Evolutionary conservation across 371 early-diverging fungal species (phyloP).

Genomic region (Smittium mucronatum): DNA sequence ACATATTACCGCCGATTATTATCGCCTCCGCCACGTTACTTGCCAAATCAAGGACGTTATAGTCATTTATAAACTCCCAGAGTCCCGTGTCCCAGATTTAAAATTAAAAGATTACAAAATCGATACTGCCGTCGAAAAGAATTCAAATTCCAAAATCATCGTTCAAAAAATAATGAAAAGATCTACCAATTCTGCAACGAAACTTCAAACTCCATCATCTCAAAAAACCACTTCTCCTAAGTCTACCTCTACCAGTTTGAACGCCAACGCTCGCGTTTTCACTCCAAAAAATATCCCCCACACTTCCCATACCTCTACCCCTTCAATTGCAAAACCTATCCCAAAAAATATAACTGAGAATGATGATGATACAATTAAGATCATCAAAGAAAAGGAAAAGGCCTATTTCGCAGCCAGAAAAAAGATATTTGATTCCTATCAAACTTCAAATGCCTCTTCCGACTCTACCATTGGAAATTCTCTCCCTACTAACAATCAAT

Average conservation of each 20-base stretch:
- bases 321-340: background rate
- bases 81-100: background rate
- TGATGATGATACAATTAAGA: background rate
- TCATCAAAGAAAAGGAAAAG: background rate
- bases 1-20: background rate
- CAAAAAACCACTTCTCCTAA: background rate
- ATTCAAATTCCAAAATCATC: background rate
- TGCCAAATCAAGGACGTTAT: background rate
- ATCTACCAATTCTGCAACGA: background rate
- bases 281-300: background rate
- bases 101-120: background rate
- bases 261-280: background rate
- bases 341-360: background rate
- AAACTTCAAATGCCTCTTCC: background rate
- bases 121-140: background rate
- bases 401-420: background rate
- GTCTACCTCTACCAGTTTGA: background rate
- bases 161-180: conserved; percentile 1
- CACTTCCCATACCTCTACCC: background rate
- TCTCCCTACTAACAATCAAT: background rate
- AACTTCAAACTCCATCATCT: background rate
- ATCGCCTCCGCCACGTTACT: background rate
- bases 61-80: background rate
- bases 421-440: background rate
- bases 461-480: background rate